phyloP scores from a whole-genome alignment of 75 land plant species.

The Picea sitchensis region DNA sequence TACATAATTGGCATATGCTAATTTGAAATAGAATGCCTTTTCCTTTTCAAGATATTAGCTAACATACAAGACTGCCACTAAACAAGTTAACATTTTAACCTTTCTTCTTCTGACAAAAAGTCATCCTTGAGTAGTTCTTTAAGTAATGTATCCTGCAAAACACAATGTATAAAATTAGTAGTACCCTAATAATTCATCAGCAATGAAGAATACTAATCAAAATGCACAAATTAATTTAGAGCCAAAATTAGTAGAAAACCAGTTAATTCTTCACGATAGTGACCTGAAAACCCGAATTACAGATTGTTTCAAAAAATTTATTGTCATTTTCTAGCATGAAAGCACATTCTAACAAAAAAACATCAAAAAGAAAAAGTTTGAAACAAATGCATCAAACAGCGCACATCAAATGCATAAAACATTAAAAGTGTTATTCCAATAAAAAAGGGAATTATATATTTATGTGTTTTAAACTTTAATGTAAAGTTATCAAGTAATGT shows the following conservation, averaged over 20 bases:
- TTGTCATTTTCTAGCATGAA: no score
- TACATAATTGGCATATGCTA: no score
- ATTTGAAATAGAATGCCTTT: no score
- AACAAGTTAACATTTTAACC: constrained; percentile 13
- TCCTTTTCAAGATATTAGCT: background rate
- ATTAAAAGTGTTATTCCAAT: no score
- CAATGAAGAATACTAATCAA: constrained; percentile 1
- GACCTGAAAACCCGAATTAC: background rate
- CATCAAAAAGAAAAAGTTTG: background rate
- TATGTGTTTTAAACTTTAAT: no score
- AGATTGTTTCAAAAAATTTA: no score
- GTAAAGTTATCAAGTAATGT: no score
- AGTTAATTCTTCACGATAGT: background rate
- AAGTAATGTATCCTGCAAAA: constrained; percentile 77
- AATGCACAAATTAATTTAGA: background rate
- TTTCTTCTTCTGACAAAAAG: constrained; percentile 74
- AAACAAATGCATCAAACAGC: background rate
- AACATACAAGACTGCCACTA: constrained; percentile 19
- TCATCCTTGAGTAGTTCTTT: constrained; percentile 66
- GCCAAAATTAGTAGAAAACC: background rate
- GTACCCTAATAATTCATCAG: background rate
- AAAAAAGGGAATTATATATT: no score
- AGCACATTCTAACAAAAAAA: background rate
- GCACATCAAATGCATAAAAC: no score
- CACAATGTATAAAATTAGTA: background rate